Percentiles rank a stretch among this genome's conserved stretches.
These are phyloP conservation scores for Ophiocordyceps australis DNA, from an alignment of 2,329 filamentous ascomycete genomes.

Conservation along the genomic window DNA sequence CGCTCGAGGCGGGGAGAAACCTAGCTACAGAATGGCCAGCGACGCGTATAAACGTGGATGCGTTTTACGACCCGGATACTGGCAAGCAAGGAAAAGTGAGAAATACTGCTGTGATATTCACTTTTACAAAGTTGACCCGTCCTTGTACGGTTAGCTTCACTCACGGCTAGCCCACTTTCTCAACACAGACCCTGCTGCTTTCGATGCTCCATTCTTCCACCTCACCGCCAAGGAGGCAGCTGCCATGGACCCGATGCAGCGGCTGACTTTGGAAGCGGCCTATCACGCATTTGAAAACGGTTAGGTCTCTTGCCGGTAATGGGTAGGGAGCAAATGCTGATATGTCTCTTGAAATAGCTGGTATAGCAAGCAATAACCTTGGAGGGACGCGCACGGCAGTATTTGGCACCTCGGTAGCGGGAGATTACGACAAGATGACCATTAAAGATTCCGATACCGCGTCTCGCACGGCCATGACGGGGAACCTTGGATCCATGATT, in stretches of 20 bases:
- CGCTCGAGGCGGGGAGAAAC: conserved; percentile 11
- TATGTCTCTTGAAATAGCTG: too few relatives aligned
- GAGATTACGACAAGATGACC: conserved; percentile 16
- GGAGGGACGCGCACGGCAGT: conserved; percentile 14
- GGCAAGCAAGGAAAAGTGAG: too few relatives aligned
- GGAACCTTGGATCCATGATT: conserved; percentile 11
- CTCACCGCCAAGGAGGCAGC: not conserved
- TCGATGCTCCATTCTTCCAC: not conserved
- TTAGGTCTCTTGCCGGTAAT: too few relatives aligned
- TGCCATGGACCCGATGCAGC: not conserved
- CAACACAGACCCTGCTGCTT: not conserved
- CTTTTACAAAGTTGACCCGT: too few relatives aligned
- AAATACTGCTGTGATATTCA: too few relatives aligned
- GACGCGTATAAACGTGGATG: conserved; percentile 9
- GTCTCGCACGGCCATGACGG: conserved; percentile 11
- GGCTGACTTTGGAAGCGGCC: not conserved
- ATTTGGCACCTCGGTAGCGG: conserved; percentile 12
- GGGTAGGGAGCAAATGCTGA: too few relatives aligned
- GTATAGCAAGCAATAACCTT: conserved; percentile 3
- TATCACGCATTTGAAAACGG: conserved; percentile 1
- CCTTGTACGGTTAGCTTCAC: not conserved
- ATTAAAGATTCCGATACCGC: conserved; percentile 7
- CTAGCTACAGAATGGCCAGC: conserved; percentile 13
- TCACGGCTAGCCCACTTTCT: not conserved
- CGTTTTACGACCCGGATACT: conserved; percentile 5